A percentile compares a stretch with the other conserved stretches of the same genome.
phyloP scores from a whole-genome alignment of 1,139 yeast species.

The Lodderomyces theae region DNA sequence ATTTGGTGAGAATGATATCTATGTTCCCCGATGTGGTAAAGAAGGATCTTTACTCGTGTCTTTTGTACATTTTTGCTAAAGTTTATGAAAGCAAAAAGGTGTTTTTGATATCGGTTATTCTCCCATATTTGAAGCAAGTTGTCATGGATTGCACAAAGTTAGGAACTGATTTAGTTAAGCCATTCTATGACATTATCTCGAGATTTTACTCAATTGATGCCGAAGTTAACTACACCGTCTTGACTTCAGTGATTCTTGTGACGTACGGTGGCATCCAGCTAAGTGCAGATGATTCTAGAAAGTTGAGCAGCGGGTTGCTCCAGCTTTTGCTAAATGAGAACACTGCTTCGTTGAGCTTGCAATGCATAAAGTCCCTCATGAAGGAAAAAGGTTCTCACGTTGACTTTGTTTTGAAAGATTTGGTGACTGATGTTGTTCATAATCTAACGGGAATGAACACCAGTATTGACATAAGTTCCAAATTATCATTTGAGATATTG shows the following conservation, averaged over 20 bases:
- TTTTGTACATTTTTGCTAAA: constrained; percentile 61
- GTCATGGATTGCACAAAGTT: constrained; percentile 29
- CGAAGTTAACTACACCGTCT: constrained; percentile 41
- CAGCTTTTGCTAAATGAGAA: constrained; percentile 27
- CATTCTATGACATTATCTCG: constrained; percentile 38
- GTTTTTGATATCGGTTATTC: constrained; percentile 46
- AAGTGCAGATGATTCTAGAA: constrained; percentile 29
- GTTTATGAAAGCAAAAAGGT: constrained; percentile 52
- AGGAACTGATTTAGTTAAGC: constrained; percentile 25
- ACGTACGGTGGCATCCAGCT: constrained; percentile 51
- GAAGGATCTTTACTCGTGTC: constrained; percentile 66
- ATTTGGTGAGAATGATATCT: constrained; percentile 59
- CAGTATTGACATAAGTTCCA: constrained; percentile 23
- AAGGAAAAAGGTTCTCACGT: constrained; percentile 30
- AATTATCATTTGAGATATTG: constrained; percentile 54
- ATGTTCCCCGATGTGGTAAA: constrained; percentile 66
- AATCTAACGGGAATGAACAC: constrained; percentile 18
- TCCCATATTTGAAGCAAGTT: constrained; percentile 59
- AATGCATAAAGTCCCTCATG: constrained; percentile 57
- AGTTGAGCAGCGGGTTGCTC: constrained; percentile 34
- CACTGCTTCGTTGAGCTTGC: constrained; percentile 48
- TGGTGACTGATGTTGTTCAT: constrained; percentile 31
- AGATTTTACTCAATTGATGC: constrained; percentile 24
- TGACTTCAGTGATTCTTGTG: constrained; percentile 59
- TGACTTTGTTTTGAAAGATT: constrained; percentile 7